phyloP scores from a whole-genome alignment of 768 basidiomycete species.

The Hemileccinum impolitum region DNA sequence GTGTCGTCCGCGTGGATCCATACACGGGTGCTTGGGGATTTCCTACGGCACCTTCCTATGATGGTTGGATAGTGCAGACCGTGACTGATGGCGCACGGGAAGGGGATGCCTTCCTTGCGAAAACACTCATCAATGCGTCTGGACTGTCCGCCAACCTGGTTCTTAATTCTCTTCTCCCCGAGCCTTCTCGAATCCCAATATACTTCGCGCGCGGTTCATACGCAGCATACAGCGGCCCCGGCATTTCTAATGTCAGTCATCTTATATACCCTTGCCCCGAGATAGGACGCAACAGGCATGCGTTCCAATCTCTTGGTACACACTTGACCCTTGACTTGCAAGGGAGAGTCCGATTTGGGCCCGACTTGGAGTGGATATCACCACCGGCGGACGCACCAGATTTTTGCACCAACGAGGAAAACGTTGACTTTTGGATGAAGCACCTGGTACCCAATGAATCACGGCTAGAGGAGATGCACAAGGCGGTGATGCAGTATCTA shows the following conservation, averaged over 20 bases:
- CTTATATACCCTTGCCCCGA: slow-evolving; percentile 92
- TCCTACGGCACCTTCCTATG: slow-evolving; percentile 32
- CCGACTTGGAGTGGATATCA: slow-evolving; percentile 85
- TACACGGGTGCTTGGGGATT: slow-evolving; percentile 27
- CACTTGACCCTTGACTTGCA: slow-evolving; percentile 87
- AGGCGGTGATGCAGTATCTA: slow-evolving; percentile 71
- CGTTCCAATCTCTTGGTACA: slow-evolving; percentile 85
- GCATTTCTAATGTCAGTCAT: slow-evolving; percentile 59
- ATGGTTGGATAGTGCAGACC: slow-evolving; percentile 89
- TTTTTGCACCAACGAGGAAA: slow-evolving; percentile 37
- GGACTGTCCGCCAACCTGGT: slow-evolving; percentile 72
- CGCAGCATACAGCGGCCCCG: slow-evolving; percentile 81
- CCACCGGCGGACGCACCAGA: slow-evolving; percentile 38
- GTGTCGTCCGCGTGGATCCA: slow-evolving; percentile 83
- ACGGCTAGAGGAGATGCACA: slow-evolving; percentile 60
- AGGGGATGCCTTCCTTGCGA: slow-evolving; percentile 66
- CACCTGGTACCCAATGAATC: slow-evolving; percentile 64
- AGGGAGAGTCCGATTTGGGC: slow-evolving; percentile 86
- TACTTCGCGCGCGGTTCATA: slow-evolving; percentile 86
- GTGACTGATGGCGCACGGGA: slow-evolving; percentile 50
- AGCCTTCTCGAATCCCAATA: slow-evolving; percentile 59
- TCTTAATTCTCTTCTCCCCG: slow-evolving; percentile 64
- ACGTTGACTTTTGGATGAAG: slow-evolving; percentile 72
- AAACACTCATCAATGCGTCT: slow-evolving; percentile 77
- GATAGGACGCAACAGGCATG: slow-evolving; percentile 50